These are phyloP conservation scores for Glomus cerebriforme DNA, from an alignment of 192 early-diverging fungal species.

Conservation along the genomic window DNA sequence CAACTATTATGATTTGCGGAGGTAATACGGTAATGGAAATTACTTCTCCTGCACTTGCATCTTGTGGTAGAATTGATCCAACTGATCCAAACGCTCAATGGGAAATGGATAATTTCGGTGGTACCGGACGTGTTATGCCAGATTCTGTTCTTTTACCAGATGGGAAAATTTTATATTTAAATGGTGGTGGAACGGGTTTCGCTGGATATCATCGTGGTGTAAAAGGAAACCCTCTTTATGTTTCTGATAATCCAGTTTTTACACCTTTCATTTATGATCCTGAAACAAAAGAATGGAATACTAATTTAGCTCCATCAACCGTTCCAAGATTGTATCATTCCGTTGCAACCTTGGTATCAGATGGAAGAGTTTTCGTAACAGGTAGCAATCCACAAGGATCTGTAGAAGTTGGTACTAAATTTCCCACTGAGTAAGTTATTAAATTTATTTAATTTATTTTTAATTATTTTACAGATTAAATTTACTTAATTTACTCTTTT, in stretches of 20 bases:
- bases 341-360: constrained; percentile 45
- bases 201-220: constrained; percentile 46
- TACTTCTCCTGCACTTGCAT: constrained; percentile 38
- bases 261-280: constrained; percentile 58
- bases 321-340: constrained; percentile 70
- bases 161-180: constrained; percentile 58
- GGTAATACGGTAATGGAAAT: constrained; percentile 44
- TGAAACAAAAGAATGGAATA: constrained; percentile 35
- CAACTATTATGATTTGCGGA: constrained; percentile 63
- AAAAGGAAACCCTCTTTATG: constrained; percentile 8
- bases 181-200: constrained; percentile 58
- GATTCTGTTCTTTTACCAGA: constrained; percentile 54
- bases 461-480: neutral
- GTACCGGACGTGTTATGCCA: constrained; percentile 51
- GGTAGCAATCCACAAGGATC: constrained; percentile 44
- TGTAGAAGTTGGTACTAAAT: constrained; percentile 13
- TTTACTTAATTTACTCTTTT: constrained; percentile 21
- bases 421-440: constrained; percentile 54
- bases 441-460: neutral
- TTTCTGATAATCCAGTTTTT: constrained; percentile 46
- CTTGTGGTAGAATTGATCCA: constrained; percentile 56
- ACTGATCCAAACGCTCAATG: constrained; percentile 43
- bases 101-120: constrained; percentile 56
- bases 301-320: constrained; percentile 10
- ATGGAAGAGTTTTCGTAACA: constrained; percentile 43